These are phyloP conservation scores for Scheffersomyces ergatensis DNA, from an alignment of 805 yeast species.

Conservation along the genomic window DNA sequence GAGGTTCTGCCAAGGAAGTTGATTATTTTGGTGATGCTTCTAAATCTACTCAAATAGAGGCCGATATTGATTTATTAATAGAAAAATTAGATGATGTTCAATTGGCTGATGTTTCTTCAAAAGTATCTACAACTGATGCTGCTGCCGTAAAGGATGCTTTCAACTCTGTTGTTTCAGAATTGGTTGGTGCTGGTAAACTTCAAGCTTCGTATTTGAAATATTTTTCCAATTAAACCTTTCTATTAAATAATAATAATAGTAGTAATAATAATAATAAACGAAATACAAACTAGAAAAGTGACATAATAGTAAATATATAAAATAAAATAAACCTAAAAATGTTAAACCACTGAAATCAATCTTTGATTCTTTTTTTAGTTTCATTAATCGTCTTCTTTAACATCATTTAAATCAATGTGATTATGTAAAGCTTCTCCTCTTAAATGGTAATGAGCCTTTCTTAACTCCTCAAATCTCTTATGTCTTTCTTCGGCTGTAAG, in stretches of 20 bases:
- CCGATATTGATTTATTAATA: conserved; percentile 75
- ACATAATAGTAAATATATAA: too few relatives aligned
- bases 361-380: neutral
- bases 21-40: conserved; percentile 81
- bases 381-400: conserved; percentile 19
- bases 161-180: conserved; percentile 51
- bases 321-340: neutral
- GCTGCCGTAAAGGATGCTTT: conserved; percentile 62
- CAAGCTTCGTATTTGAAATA: conserved; percentile 54
- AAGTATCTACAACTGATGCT: conserved; percentile 55
- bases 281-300: too few relatives aligned
- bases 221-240: conserved; percentile 34
- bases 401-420: conserved; percentile 23
- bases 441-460: conserved; percentile 75
- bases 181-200: conserved; percentile 53
- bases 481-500: conserved; percentile 60
- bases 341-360: too few relatives aligned
- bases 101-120: conserved; percentile 70
- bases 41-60: conserved; percentile 65
- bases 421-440: conserved; percentile 47
- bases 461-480: conserved; percentile 67
- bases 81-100: conserved; percentile 79
- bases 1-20: conserved; percentile 78
- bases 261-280: too few relatives aligned
- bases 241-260: too few relatives aligned